Percentiles rank a stretch among this genome's conserved stretches.
Evolutionary conservation across 2,329 filamentous ascomycete genomes (phyloP).

Genomic region (Neurospora sp.): DNA sequence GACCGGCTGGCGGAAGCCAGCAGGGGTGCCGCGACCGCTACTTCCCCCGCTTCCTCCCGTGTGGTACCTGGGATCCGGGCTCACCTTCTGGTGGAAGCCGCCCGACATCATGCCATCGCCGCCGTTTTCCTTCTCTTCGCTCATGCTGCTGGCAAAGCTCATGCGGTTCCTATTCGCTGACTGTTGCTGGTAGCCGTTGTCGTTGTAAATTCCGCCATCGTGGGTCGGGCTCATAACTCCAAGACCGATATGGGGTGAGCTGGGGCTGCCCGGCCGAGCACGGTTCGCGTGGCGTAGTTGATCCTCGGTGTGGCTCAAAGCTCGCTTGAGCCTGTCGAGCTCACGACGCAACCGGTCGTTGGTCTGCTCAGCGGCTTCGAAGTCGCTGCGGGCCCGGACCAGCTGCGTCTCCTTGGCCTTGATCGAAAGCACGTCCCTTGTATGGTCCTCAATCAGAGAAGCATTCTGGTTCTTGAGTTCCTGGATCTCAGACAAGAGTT

Average conservation of each 20-base stretch:
- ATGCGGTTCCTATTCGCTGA: conserved; percentile 37
- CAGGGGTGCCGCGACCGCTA: conserved; percentile 51
- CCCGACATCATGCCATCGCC: not conserved
- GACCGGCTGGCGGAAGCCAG: conserved; percentile 37
- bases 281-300: conserved; percentile 27
- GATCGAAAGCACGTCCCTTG: conserved; percentile 86
- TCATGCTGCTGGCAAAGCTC: conserved; percentile 56
- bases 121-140: conserved; percentile 71
- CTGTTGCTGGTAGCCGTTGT: conserved; percentile 29
- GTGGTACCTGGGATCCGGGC: conserved; percentile 43
- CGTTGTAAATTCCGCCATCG: conserved; percentile 50
- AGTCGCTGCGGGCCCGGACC: conserved; percentile 81
- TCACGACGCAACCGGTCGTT: conserved; percentile 79
- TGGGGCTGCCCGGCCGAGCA: conserved; percentile 21
- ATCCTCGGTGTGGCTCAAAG: conserved; percentile 52
- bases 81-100: conserved; percentile 36
- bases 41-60: conserved; percentile 33
- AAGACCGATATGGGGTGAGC: conserved; percentile 19
- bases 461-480: conserved; percentile 93
- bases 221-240: conserved; percentile 41
- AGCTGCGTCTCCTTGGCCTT: conserved; percentile 98
- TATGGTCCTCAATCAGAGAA: conserved; percentile 93
- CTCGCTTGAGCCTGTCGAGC: conserved; percentile 86
- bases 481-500: conserved; percentile 76
- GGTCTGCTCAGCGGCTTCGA: conserved; percentile 76